Conservation (phyloP, 2,329 filamentous ascomycete genomes). For the Fusarium sp. region DNA sequence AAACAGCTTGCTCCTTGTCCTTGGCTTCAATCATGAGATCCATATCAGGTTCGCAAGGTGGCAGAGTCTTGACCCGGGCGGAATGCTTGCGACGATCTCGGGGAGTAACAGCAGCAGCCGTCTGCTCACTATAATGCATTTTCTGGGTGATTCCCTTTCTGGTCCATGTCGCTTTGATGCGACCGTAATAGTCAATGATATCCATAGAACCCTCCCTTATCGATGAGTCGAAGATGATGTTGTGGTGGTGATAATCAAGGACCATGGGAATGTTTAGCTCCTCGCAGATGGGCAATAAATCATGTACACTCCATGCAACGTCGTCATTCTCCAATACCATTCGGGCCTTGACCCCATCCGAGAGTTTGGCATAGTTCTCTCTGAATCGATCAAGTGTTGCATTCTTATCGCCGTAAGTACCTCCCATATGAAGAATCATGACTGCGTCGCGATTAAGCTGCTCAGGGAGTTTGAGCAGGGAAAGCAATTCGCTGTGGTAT, state of each 20-base stretch:
- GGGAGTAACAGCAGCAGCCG: conserved; percentile 74
- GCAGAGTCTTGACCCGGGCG: conserved; percentile 81
- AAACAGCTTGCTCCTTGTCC: conserved; percentile 96
- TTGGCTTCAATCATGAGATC: conserved; percentile 99
- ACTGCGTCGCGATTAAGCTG: conserved; percentile 88
- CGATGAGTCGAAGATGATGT: conserved; percentile 84
- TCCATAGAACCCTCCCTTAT: conserved; percentile 88
- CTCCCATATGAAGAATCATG: conserved; percentile 95
- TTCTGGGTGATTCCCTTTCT: conserved; percentile 90
- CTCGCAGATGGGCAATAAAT: conserved; percentile 89
- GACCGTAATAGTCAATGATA: conserved; percentile 78
- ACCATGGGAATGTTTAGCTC: conserved; percentile 95
- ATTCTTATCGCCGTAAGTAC: conserved; percentile 86
- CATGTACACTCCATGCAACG: conserved; percentile 91
- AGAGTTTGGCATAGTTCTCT: conserved; percentile 76
- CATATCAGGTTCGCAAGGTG: conserved; percentile 85
- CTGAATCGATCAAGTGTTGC: conserved; percentile 84
- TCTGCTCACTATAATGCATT: conserved; percentile 94
- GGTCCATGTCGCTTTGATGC: conserved; percentile 87
- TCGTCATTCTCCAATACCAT: conserved; percentile 96
- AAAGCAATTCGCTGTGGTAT: conserved; percentile 89
- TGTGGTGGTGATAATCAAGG: conserved; percentile 95
- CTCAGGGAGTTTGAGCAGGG: conserved; percentile 79
- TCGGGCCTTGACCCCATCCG: conserved; percentile 79
- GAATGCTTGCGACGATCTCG: conserved; percentile 88